These are phyloP conservation scores for Pseudozyma tsukubaensis DNA, from an alignment of 1,284 basidiomycete species.

Conservation along the genomic window DNA sequence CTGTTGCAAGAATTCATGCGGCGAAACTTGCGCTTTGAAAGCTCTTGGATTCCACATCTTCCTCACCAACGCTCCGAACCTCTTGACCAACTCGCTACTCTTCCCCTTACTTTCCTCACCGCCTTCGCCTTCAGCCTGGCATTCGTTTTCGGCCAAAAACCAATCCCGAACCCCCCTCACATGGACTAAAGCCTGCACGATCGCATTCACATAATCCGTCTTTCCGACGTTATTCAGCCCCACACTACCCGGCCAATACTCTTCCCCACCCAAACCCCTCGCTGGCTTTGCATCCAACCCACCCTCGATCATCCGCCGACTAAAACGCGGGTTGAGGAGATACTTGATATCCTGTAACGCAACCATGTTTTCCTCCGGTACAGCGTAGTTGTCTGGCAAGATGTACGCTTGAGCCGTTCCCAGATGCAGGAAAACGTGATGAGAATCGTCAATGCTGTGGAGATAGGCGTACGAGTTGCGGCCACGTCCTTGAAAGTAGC, in stretches of 20 bases:
- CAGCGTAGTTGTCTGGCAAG: conserved; percentile 95
- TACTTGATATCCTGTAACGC: conserved; percentile 93
- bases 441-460: conserved; percentile 96
- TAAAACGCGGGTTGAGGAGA: conserved; percentile 87
- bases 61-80: conserved; percentile 81
- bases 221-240: conserved; percentile 97
- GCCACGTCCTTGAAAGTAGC: conserved; percentile 97
- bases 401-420: conserved; percentile 95
- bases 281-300: conserved; percentile 69
- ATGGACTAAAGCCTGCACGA: conserved; percentile 92
- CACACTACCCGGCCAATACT: conserved; percentile 92
- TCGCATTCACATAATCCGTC: conserved; percentile 97
- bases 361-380: conserved; percentile 79
- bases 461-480: conserved; percentile 92
- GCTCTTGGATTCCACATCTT: conserved; percentile 85
- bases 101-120: conserved; percentile 16
- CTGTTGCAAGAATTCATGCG: conserved; percentile 98
- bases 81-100: conserved; percentile 80
- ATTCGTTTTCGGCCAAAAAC: conserved; percentile 53
- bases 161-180: conserved; percentile 88
- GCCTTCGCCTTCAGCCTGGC: not conserved
- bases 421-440: conserved; percentile 97
- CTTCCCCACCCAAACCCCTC: conserved; percentile 81
- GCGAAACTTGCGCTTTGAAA: conserved; percentile 95
- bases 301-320: conserved; percentile 71